Percentiles rank a stretch among this genome's conserved stretches.
phyloP scores from a whole-genome alignment of 2,329 filamentous ascomycete species.

The Byssothecium circinans region DNA sequence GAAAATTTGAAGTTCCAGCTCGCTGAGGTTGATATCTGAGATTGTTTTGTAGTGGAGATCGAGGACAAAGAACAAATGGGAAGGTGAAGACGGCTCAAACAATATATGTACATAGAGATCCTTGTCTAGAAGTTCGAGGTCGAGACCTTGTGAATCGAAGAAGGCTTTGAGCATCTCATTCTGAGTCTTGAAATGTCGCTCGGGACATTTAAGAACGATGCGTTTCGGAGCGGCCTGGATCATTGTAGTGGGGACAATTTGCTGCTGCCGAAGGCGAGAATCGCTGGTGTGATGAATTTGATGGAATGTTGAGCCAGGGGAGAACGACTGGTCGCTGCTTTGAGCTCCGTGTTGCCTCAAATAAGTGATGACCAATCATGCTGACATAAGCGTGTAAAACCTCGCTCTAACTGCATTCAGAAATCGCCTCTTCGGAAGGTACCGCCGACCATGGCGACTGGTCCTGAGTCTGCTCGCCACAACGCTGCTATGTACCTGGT shows the following conservation, averaged over 20 bases:
- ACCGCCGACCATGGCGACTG: neutral
- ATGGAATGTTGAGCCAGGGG: conserved; percentile 1
- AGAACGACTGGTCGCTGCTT: neutral
- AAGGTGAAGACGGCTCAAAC: conserved; percentile 16
- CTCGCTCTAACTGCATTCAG: neutral
- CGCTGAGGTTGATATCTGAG: conserved; percentile 14
- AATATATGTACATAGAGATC: conserved; percentile 18
- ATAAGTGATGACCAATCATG: conserved; percentile 1
- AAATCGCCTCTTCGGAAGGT: neutral
- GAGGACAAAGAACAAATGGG: conserved; percentile 13
- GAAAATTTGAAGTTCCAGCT: conserved; percentile 19
- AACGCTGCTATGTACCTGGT: too few species aligned
- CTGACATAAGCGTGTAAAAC: conserved; percentile 1
- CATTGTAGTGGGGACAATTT: conserved; percentile 9
- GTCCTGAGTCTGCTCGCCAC: neutral
- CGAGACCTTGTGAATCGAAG: conserved; percentile 17
- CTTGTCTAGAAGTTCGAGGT: conserved; percentile 4
- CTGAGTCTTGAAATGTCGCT: conserved; percentile 11
- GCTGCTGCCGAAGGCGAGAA: conserved; percentile 5
- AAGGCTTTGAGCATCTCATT: conserved; percentile 13
- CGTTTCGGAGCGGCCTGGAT: conserved; percentile 15
- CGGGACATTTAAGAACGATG: conserved; percentile 15
- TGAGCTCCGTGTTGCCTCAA: neutral
- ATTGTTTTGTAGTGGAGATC: conserved; percentile 16
- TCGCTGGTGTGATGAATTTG: conserved; percentile 9